Conservation (phyloP, 768 basidiomycete genomes). For the Obba rivulosa region DNA sequence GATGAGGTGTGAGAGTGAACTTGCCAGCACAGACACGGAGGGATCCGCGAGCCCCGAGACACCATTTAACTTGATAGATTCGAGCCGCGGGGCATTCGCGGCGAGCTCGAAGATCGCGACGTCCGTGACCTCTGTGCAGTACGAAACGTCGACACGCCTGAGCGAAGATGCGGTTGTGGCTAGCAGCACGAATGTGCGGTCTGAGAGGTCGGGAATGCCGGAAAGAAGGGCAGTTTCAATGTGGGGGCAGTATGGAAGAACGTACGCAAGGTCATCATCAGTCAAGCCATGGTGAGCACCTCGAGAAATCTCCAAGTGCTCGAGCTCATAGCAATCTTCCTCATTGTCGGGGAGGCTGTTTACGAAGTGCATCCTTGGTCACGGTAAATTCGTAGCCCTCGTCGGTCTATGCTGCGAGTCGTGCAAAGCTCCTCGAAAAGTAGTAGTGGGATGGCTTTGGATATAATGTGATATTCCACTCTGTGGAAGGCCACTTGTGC, state of each 20-base stretch:
- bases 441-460: too few species aligned
- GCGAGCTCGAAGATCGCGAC: conserved; percentile 71
- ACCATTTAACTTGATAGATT: conserved; percentile 71
- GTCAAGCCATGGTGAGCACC: conserved; percentile 34
- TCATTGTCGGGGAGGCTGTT: conserved; percentile 55
- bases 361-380: conserved; percentile 40
- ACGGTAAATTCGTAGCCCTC: background rate
- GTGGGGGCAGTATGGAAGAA: conserved; percentile 56
- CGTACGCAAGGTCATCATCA: conserved; percentile 54
- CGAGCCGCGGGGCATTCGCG: conserved; percentile 57
- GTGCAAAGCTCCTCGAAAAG: too few species aligned
- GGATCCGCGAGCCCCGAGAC: conserved; percentile 60
- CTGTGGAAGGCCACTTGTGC: too few species aligned
- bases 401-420: too few species aligned
- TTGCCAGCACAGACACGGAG: conserved; percentile 64
- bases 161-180: conserved; percentile 60
- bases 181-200: conserved; percentile 62
- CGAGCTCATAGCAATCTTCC: conserved; percentile 54
- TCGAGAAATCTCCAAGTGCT: conserved; percentile 50
- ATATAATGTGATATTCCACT: too few species aligned
- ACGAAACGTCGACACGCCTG: conserved; percentile 70
- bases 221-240: conserved; percentile 66
- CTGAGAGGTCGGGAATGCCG: conserved; percentile 61
- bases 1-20: conserved; percentile 67
- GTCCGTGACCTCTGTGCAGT: conserved; percentile 74